These are phyloP conservation scores for Lachnellula subtilissima DNA, from an alignment of 2,329 filamentous ascomycete genomes.

Conservation along the genomic window DNA sequence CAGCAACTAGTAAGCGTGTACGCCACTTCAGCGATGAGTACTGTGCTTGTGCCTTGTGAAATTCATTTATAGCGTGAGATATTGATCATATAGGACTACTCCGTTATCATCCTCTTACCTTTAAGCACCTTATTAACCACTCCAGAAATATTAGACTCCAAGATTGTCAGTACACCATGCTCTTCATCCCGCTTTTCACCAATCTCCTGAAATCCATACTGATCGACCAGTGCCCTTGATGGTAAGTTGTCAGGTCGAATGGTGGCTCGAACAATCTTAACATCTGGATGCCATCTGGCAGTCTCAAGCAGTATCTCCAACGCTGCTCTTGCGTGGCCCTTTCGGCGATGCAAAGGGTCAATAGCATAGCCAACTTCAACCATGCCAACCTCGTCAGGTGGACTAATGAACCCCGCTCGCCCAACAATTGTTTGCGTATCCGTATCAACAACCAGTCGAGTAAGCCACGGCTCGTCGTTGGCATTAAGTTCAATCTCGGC, in stretches of 20 bases:
- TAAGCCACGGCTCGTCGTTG: not conserved
- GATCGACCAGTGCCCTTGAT: not conserved
- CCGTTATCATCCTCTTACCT: no score
- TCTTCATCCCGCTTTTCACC: not conserved
- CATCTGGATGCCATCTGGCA: not conserved
- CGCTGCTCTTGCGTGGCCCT: constrained; percentile 6
- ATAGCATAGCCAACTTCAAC: constrained; percentile 6
- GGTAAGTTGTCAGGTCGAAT: not conserved
- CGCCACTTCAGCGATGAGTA: no score
- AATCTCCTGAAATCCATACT: not conserved
- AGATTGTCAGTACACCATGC: not conserved
- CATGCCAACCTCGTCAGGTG: constrained; percentile 4
- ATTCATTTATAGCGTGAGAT: no score
- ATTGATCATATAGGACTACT: no score
- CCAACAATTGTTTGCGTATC: not conserved
- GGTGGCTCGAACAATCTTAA: not conserved
- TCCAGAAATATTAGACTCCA: not conserved
- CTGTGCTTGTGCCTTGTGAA: no score
- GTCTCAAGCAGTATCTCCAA: constrained; percentile 2
- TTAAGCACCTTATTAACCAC: not conserved
- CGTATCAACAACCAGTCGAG: not conserved
- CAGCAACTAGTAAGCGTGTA: no score
- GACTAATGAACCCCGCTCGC: constrained; percentile 3
- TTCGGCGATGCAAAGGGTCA: not conserved
- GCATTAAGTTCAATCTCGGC: not conserved